A percentile compares a stretch with the other conserved stretches of the same genome.
These are phyloP conservation scores for Tuber microsphaerosporum DNA, from an alignment of 495 filamentous ascomycete species.

Conservation along the genomic window DNA sequence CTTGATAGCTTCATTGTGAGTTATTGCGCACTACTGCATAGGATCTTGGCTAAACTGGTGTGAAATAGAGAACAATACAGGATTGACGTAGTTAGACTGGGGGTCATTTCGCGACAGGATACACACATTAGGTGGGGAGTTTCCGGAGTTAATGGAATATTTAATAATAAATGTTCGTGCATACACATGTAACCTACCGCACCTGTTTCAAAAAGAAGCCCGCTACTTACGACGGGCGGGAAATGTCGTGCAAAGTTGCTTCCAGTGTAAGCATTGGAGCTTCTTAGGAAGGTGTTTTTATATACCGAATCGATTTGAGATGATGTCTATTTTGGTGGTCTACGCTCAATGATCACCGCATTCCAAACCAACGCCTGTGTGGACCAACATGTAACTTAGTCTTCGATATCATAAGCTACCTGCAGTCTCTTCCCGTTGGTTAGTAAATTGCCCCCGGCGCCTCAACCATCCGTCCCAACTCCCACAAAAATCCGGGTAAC, in stretches of 20 bases:
- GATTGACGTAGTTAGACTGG: constrained; percentile 18
- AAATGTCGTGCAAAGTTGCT: not conserved
- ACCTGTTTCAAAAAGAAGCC: not conserved
- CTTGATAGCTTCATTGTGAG: constrained; percentile 52
- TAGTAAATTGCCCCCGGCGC: not conserved
- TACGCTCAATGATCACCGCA: not conserved
- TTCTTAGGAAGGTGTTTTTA: not conserved
- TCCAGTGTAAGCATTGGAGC: not conserved
- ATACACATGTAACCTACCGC: not conserved
- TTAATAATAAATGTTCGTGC: not conserved
- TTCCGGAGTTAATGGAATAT: not conserved
- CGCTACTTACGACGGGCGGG: not conserved
- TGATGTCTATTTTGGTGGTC: not conserved
- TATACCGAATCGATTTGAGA: not conserved
- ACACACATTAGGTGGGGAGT: not conserved
- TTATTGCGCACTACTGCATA: not conserved
- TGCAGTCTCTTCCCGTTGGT: not conserved
- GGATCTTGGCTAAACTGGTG: constrained; percentile 8
- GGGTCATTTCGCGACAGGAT: constrained; percentile 8
- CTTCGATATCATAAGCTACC: not conserved
- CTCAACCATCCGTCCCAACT: not conserved
- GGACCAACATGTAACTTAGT: not conserved
- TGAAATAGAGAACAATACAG: constrained; percentile 25
- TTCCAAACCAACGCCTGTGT: too few relatives aligned
- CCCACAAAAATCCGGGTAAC: not conserved